Base-by-base conservation (phyloP, 129 eudicot species). In the Mikania micrantha region DNA sequence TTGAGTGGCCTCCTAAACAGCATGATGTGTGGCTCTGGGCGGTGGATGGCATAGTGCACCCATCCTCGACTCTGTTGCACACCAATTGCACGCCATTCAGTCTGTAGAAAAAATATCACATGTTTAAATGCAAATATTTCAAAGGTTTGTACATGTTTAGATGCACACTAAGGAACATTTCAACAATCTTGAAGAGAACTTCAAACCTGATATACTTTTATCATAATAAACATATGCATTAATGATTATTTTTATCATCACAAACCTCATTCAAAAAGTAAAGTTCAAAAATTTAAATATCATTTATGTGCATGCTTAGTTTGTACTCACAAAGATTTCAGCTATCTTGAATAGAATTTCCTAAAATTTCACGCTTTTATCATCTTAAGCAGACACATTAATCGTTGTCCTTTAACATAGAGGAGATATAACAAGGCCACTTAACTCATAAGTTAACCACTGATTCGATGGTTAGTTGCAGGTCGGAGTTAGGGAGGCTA, bases 41-140 rank as follows among this genome's bases (percentile, higher is more conserved):
- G 88, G 72, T 93, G 98, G 66, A 88, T 68, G 2, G 98, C 98
- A 60, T 93, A 93, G 80, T 93, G 96, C 47, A 88, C 96, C 98
- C 98, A 93, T 27, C 98, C 98, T 25, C 96, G 85, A 72, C 98
- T 93, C 79, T 93, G 98, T 60, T 93, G 98, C 70, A 93, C 98
- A 22, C 96, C 98, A 16, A 93, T 86, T 15, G 96, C 98, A 73
- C 96, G 89, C 98, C 98, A 93, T 70, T 93, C 98, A 16, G 74
- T 81, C 98, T 93, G 61, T 28, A 60, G 11, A 9, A 57, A 64
- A 64, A 63, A 52, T 20, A 66, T 47, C 22, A 7, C 0, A 4
- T 2, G 50, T 44, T 3, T 4, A 4, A 44, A 11, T 12, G n/a
- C n/a, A n/a, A 44, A 15, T 21, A 15, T 44, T 4, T 44, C 21